A percentile compares a stretch with the other conserved stretches of the same genome.
Evolutionary conservation across 805 yeast genomes (phyloP).

Genomic region (Starmerella ratchasimensis): DNA sequence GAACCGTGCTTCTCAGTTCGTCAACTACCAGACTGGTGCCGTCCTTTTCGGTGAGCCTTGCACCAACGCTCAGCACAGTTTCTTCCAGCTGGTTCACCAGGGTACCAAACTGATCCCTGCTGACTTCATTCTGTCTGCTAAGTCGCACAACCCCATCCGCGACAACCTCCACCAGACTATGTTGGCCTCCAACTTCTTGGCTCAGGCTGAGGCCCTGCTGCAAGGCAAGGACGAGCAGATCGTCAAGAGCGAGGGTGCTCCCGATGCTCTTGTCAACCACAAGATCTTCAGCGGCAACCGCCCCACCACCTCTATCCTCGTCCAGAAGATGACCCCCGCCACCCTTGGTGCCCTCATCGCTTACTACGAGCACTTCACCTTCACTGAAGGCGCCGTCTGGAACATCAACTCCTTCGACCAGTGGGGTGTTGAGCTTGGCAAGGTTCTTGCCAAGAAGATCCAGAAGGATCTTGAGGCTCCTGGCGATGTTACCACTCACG

Average conservation of each 20-base stretch:
- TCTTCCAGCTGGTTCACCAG: conserved; percentile 98
- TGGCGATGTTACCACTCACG: conserved; percentile 52
- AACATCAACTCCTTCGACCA: conserved; percentile 98
- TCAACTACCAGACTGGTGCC: conserved; percentile 90
- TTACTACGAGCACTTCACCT: conserved; percentile 93
- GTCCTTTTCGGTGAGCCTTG: conserved; percentile 97
- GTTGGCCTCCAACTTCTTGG: conserved; percentile 98
- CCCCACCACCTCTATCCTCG: conserved; percentile 94
- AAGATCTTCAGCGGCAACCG: conserved; percentile 96
- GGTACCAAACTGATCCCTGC: conserved; percentile 96
- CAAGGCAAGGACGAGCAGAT: conserved; percentile 73
- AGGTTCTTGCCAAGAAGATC: conserved; percentile 90
- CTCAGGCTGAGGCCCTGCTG: conserved; percentile 95
- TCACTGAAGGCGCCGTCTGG: conserved; percentile 98
- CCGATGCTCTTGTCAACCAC: conserved; percentile 81
- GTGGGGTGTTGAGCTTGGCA: conserved; percentile 99
- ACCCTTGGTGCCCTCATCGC: conserved; percentile 92
- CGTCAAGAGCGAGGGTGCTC: conserved; percentile 80
- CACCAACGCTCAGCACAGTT: conserved; percentile 97
- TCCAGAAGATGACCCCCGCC: conserved; percentile 93
- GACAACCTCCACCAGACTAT: conserved; percentile 86
- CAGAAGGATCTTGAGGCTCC: conserved; percentile 70
- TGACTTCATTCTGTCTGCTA: conserved; percentile 92
- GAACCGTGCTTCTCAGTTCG: conserved; percentile 79
- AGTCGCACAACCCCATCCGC: conserved; percentile 95